A percentile compares a stretch with the other conserved stretches of the same genome.
Conservation (phyloP, 1,284 basidiomycete genomes). For the Naganishia cerealis region DNA sequence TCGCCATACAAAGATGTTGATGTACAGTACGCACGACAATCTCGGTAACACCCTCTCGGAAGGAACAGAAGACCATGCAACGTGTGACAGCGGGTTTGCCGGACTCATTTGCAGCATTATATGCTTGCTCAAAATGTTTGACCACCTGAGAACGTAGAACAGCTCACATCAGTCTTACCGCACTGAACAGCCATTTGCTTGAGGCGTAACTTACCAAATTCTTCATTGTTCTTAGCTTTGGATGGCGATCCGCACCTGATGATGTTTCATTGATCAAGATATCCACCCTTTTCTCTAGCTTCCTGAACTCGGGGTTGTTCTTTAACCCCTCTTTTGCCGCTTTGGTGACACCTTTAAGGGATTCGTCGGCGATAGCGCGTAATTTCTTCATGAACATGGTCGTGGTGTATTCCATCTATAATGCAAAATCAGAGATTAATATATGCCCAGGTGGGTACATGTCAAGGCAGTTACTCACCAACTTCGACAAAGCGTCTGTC, state of each 20-base stretch:
- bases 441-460: too few species aligned
- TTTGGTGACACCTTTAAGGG: conserved; percentile 36
- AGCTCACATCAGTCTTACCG: background rate
- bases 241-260: conserved; percentile 63
- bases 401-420: conserved; percentile 76
- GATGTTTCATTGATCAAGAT: conserved; percentile 45
- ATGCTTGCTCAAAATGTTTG: conserved; percentile 71
- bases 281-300: conserved; percentile 49
- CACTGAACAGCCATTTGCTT: background rate
- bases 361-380: conserved; percentile 46
- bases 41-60: conserved; percentile 84
- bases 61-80: conserved; percentile 95
- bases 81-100: conserved; percentile 61
- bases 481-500: conserved; percentile 68
- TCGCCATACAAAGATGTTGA: background rate
- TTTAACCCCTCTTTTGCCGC: conserved; percentile 45
- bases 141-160: conserved; percentile 56
- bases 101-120: conserved; percentile 58
- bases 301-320: conserved; percentile 49
- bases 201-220: conserved; percentile 56
- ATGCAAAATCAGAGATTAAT: background rate
- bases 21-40: conserved; percentile 63
- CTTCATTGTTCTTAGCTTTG: conserved; percentile 86
- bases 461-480: conserved; percentile 58
- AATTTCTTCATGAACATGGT: conserved; percentile 72